Base-by-base conservation (phyloP, 805 yeast species). In the Starmerella davenportii region DNA sequence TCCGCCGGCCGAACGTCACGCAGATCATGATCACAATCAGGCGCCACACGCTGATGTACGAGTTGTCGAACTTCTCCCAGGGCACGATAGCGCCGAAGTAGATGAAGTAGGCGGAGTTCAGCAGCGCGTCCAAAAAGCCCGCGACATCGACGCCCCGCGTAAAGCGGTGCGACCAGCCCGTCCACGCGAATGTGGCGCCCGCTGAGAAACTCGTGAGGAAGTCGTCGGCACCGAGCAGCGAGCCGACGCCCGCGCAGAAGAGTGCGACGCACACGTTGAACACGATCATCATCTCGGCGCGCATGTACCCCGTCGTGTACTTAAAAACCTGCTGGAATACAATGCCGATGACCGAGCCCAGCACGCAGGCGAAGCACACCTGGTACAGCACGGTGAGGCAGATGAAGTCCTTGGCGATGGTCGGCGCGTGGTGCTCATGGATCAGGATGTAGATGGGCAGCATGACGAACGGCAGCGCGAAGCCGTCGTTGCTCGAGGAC, bases 401-500 rank as follows among this genome's bases (percentile, higher is more conserved):
- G 38, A 76, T 57, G 78, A 80, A 77, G 38, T 76, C 69, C 49
- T 68, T 68, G 30, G 76, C 69, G 39, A 76, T 71, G 41, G 61
- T 66, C 2, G 69, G 45, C 1, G 74, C 71, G 4, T 58, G 56
- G 38, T 46, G 48, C 33, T 44, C 48, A 51, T 74, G 68, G 13
- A 68, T 50, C 37, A 74, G 63, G 24, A 76, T 55, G 47, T 65
- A 63, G 37, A 74, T 59, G 2, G 80, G 70, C 21, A 76, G 58
- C 50, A 62, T 74, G 36, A 76, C 71, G 51, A 76, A 77, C 4
- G 85, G 85, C 36, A 59, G 54, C 3, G 63, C 64, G 44, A 60
- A 54, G 1, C 84, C 84, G 51, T 76, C 85, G 51, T 76, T 77
- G 47, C 81, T 75, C 3, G 79, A 84, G 1, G 80, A 71, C 50